phyloP scores from a whole-genome alignment of 805 yeast species.

The Barnettozyma vustinii region DNA sequence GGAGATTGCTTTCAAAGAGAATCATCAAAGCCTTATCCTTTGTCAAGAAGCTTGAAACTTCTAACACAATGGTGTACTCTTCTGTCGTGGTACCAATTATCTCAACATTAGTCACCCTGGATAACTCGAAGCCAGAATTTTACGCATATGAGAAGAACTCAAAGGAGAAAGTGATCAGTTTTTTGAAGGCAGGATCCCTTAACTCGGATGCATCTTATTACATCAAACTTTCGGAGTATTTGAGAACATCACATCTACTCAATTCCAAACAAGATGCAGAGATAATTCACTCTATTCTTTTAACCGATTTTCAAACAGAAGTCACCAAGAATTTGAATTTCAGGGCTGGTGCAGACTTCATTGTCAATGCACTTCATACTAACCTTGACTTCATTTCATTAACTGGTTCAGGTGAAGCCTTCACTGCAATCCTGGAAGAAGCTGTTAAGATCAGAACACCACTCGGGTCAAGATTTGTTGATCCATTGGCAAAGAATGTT shows the following conservation, averaged over 20 bases:
- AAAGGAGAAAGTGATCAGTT: slow-evolving; percentile 38
- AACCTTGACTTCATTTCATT: slow-evolving; percentile 21
- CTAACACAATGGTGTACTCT: slow-evolving; percentile 39
- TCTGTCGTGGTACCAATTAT: slow-evolving; percentile 43
- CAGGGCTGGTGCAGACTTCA: slow-evolving; percentile 27
- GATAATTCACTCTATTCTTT: slow-evolving; percentile 27
- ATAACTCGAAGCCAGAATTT: slow-evolving; percentile 42
- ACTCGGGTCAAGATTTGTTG: slow-evolving; percentile 17
- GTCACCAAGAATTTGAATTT: slow-evolving; percentile 26
- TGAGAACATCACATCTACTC: slow-evolving; percentile 14
- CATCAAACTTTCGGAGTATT: slow-evolving; percentile 20
- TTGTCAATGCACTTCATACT: slow-evolving; percentile 27
- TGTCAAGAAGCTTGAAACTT: slow-evolving; percentile 24
- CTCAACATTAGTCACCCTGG: slow-evolving; percentile 39
- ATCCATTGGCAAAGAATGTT: slow-evolving; percentile 16
- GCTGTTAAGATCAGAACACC: slow-evolving; percentile 16
- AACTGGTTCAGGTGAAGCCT: background rate
- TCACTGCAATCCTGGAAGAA: slow-evolving; percentile 12
- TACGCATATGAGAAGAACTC: slow-evolving; percentile 51
- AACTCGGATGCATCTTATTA: slow-evolving; percentile 50
- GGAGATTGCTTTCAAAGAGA: slow-evolving; percentile 30
- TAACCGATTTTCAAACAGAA: slow-evolving; percentile 23
- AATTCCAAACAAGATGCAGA: slow-evolving; percentile 16
- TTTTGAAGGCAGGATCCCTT: slow-evolving; percentile 49
- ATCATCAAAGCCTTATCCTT: slow-evolving; percentile 30